Conservation (phyloP, 106 monocot genomes). For the Hemerocallis citrina region DNA sequence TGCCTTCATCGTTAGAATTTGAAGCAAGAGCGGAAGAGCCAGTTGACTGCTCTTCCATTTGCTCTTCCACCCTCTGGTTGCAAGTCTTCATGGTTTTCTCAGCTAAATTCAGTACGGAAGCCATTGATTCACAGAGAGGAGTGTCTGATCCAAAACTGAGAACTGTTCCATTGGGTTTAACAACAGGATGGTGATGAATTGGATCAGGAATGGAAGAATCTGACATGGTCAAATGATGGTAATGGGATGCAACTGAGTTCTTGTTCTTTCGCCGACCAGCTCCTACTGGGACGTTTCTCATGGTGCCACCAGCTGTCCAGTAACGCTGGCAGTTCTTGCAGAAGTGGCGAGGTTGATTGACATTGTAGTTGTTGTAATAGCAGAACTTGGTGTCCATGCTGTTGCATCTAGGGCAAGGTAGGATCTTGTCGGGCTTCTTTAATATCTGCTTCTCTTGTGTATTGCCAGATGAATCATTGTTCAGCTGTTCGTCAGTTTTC, state of each 20-base stretch:
- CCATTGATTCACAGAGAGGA: constrained; percentile 26
- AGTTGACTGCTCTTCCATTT: constrained; percentile 27
- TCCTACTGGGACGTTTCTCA: constrained; percentile 84
- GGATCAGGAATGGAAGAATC: constrained; percentile 7
- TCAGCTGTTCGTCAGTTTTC: constrained; percentile 11
- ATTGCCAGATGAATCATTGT: background rate
- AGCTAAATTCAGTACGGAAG: constrained; percentile 10
- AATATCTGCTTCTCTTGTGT: constrained; percentile 12
- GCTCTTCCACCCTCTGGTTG: background rate
- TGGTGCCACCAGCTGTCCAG: constrained; percentile 88
- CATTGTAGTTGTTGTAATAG: constrained; percentile 96
- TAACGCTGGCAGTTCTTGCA: constrained; percentile 95
- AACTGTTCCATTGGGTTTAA: constrained; percentile 23
- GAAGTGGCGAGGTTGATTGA: constrained; percentile 90
- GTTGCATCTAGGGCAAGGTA: constrained; percentile 76
- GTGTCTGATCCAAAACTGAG: constrained; percentile 42
- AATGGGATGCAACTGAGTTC: constrained; percentile 14
- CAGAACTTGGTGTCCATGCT: constrained; percentile 88
- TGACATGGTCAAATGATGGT: constrained; percentile 1
- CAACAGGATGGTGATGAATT: background rate
- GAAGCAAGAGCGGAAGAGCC: constrained; percentile 21
- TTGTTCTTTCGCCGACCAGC: constrained; percentile 87
- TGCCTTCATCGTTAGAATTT: constrained; percentile 22
- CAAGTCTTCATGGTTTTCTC: constrained; percentile 17
- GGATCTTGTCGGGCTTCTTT: constrained; percentile 70